A percentile compares a stretch with the other conserved stretches of the same genome.
phyloP scores from a whole-genome alignment of 2,329 filamentous ascomycete species.

The Grosmannia penicillata region DNA sequence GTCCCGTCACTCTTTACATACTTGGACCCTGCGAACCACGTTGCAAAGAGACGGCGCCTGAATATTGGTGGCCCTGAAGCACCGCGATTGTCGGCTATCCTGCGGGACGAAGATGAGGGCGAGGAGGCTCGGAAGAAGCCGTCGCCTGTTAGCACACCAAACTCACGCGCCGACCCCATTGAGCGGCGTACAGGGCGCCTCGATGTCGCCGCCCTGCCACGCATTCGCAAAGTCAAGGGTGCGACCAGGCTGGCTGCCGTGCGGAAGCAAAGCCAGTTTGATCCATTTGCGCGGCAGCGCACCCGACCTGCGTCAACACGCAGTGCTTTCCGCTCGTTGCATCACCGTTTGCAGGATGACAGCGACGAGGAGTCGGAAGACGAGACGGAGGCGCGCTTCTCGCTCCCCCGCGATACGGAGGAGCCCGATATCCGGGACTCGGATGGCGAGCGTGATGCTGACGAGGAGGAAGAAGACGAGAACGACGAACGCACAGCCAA shows the following conservation, averaged over 20 bases:
- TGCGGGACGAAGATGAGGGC: constrained; percentile 37
- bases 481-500: constrained; percentile 46
- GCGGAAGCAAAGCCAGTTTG: constrained; percentile 48
- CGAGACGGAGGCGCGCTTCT: constrained; percentile 45
- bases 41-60: constrained; percentile 62
- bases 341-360: constrained; percentile 62
- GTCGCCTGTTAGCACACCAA: constrained; percentile 49
- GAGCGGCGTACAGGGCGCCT: constrained; percentile 44
- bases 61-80: constrained; percentile 57
- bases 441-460: constrained; percentile 1
- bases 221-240: constrained; percentile 56
- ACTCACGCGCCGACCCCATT: constrained; percentile 44
- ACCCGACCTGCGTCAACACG: constrained; percentile 24
- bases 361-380: constrained; percentile 85
- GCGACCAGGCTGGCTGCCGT: constrained; percentile 33
- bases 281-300: constrained; percentile 52
- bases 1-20: constrained; percentile 67
- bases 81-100: constrained; percentile 33
- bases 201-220: constrained; percentile 51
- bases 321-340: constrained; percentile 61
- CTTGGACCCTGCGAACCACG: constrained; percentile 69
- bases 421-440: constrained; percentile 52
- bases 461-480: constrained; percentile 20
- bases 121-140: constrained; percentile 31
- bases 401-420: constrained; percentile 62